Base-by-base conservation (phyloP, 1,284 basidiomycete species). In the Rhodotorula sp. region DNA sequence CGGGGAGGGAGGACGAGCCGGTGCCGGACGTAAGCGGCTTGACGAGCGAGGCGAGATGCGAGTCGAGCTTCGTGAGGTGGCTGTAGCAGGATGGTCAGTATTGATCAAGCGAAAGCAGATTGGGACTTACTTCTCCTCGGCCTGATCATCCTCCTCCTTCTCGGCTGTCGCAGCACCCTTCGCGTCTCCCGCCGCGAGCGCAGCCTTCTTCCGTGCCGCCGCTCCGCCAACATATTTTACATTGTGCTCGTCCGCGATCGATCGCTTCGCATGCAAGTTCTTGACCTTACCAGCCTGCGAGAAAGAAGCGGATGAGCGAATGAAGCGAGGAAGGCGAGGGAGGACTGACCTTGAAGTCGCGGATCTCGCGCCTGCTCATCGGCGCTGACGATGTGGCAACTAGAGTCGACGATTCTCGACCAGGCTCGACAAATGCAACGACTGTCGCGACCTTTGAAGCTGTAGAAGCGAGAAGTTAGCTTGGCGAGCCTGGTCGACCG, bases 41-140 rank as follows among this genome's bases (percentile, higher is more conserved):
- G 62, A 70, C 64, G 53, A 75, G 62, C 4, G 64, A 37, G 2
- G 73, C 68, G 31, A 75, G 68, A 46, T 65, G 62, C 13, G 66
- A 58, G 67, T 75, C 73, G 66, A 75, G 67, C 22, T 72, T 62
- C 6, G 57, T 22, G 62, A 71, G 65, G 48, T 73, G 71, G 26
- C 70, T 72, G 52, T 26, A 7, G 37, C 7, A 15, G 16, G 9
- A 9, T 24, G 20, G 8, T 56, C 30, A 28, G 9, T 1, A 8
- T 4, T 2, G 24, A 6, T 3, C 16, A 24, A 15, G 4, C n/a
- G 2, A 44, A 11, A 8, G 22, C n/a, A 20, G 20, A 7, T 28
- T 9, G 48, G 22, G 13, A 64, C 68, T 52, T 22, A 69, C 68
- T 58, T 31, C 52, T 71, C 74, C 18, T 69, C 67, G 11, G 53